A percentile compares a stretch with the other conserved stretches of the same genome.
Conservation (phyloP, 2,329 filamentous ascomycete species). For the Bipolaris gigantea region DNA sequence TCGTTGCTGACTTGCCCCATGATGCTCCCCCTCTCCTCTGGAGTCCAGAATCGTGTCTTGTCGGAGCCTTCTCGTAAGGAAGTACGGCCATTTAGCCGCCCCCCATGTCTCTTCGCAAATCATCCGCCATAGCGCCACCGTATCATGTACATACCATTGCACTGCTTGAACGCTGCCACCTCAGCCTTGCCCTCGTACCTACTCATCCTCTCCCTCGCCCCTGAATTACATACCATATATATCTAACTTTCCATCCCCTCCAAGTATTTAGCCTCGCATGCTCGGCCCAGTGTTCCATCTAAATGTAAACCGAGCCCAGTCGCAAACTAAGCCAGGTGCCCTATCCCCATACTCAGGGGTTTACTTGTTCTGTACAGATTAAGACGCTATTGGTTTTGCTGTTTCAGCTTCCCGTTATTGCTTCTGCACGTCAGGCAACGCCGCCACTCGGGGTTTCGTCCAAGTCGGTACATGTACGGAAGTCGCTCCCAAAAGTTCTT, state of each 20-base stretch:
- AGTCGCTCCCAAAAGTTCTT: too few species aligned
- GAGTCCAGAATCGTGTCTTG: not conserved
- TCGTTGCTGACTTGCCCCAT: too few species aligned
- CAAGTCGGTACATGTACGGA: too few species aligned
- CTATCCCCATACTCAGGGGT: slow-evolving; percentile 5
- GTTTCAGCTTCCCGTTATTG: slow-evolving; percentile 13
- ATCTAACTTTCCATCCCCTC: not conserved
- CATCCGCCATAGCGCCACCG: slow-evolving; percentile 2
- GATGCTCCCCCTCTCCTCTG: not conserved
- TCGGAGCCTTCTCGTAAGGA: not conserved
- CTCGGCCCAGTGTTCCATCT: not conserved
- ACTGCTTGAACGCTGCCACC: not conserved
- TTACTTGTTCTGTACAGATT: not conserved
- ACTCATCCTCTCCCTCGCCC: not conserved
- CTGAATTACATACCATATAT: not conserved
- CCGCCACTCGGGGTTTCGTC: not conserved
- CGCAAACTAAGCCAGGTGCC: not conserved
- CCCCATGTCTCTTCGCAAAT: not conserved
- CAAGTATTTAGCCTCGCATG: not conserved
- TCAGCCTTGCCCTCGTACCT: not conserved
- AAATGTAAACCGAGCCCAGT: not conserved
- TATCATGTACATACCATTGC: not conserved
- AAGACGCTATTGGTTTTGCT: slow-evolving; percentile 1
- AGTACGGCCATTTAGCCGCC: slow-evolving; percentile 2
- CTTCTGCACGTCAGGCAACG: not conserved